Evolutionary conservation across 306 rosid species (phyloP).

Genomic region (Cucurbita moschata): DNA sequence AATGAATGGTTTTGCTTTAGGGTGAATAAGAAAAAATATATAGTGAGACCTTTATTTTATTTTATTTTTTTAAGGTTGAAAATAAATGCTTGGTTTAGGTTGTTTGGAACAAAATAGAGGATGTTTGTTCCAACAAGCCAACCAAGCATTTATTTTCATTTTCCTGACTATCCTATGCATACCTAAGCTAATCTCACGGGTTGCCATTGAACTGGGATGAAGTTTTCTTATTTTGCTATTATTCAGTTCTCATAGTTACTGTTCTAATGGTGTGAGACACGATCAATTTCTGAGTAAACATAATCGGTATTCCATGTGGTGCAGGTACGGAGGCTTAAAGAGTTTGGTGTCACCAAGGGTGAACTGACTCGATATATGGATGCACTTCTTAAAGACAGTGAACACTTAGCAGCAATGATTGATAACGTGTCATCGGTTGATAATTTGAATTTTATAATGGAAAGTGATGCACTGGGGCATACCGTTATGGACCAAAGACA

Average conservation of each 20-base stretch:
- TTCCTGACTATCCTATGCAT: background rate
- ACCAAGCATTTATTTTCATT: too few species aligned
- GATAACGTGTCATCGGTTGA: conserved; percentile 98
- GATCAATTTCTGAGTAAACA: background rate
- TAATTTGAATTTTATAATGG: conserved; percentile 98
- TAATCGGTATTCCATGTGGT: conserved; percentile 13
- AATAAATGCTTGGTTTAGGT: too few species aligned
- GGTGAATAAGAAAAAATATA: background rate
- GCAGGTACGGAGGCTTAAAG: conserved; percentile 94
- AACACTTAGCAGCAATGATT: conserved; percentile 95
- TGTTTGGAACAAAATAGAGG: too few species aligned
- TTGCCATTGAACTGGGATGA: background rate
- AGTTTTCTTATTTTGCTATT: background rate
- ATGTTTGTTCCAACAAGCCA: too few species aligned
- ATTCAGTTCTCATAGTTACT: background rate
- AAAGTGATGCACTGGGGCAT: conserved; percentile 93
- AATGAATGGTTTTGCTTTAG: background rate
- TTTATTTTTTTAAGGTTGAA: too few species aligned
- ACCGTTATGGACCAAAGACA: conserved; percentile 95
- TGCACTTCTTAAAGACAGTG: conserved; percentile 92
- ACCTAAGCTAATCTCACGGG: background rate
- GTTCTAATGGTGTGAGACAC: background rate
- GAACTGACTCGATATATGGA: conserved; percentile 94
- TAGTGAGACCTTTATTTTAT: too few species aligned
- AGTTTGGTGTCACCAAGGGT: conserved; percentile 93